Evolutionary conservation across 1,284 basidiomycete genomes (phyloP), one percentile per base, ranked within the genome.

Genomic region (Ceratobasidium sp.): DNA sequence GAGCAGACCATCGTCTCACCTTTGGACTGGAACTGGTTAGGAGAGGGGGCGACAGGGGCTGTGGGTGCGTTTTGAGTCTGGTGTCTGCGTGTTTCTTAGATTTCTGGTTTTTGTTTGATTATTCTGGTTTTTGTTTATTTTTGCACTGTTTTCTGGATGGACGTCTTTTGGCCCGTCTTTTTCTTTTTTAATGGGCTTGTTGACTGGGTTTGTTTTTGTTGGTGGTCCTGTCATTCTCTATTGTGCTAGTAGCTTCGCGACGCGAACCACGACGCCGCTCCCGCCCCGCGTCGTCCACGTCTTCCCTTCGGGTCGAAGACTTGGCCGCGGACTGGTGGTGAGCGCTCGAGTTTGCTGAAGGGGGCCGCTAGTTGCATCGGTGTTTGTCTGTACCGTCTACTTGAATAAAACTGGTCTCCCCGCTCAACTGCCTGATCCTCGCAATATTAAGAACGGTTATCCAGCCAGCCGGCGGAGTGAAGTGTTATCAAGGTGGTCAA

Each of bases 31-130:
- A 69, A 50, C 26, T 69, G 64, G 64, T 69, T 69, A 69, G 64
- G 64, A 55, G 64, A 69, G 35, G 57, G 38, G 52, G 55, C 55
- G 55, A 69, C 64, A 16, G 64, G 57, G 52, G 30, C 23, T n/a
- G 64, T 69, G 16, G 64, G 64, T 43, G 64, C 52, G 64, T 69
- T 69, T 30, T 69, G 52, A 55, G 38, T 69, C n/a, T n/a, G n/a
- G n/a, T n/a, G n/a, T n/a, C n/a, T n/a, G 50, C 28, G 47, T 91
- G 70, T 91, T 90, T 80, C 79, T 85, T 70, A 58, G 55, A 58
- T 57, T n/a, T 46, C 16, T 69, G 38, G 32, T 46, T 43, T 69
- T 32, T n/a, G 91, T 82, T 80, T 73, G 47, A 54, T 76, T 69
- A 26, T 66, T 1, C 44, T 32, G 30, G 21, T 55, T 46, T 57